Evolutionary conservation across 2,329 filamentous ascomycete genomes (phyloP), one percentile per base, ranked within the genome.

Genomic region (Xylaria sp.): DNA sequence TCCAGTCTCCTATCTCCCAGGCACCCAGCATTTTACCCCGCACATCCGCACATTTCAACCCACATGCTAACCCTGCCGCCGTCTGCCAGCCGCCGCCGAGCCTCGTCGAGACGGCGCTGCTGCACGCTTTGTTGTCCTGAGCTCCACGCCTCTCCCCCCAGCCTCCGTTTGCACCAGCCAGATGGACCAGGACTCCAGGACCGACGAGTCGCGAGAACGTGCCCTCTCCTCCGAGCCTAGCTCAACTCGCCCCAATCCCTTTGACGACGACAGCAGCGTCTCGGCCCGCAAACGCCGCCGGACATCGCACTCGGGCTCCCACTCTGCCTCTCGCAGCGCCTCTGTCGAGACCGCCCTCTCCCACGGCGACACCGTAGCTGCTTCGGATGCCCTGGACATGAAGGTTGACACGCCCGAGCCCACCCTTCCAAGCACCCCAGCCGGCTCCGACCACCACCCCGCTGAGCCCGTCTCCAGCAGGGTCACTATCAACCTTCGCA

Each of bases 201-300:
- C 83, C 72, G 80, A 82, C 77, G 85, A 87, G 80, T 82, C 82
- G 79, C 84, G 82, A 84, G 86, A 88, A 82, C 86, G 86, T 80
- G 85, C 86, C 77, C 83, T 84, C 80, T 90, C 88, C 76, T 86
- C 86, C 80, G 89, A 91, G 82, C 86, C 87, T 79, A 85, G 85
- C 79, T 87, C 88, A 75, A 88, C 86, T 74, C 86, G 89, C 71
- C 87, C 87, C 62, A 90, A 91, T 72, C 89, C 89, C 49, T 91
- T 90, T 78, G 85, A 89, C 80, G 88, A 90, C 77, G 86, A 65
- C n/a, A 68, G 65, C 36, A 70, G 88, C 72, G 76, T 80, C 56
- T 83, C 85, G 51, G 84, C 88, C 65, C 84, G 89, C 72, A 91
- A 91, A 79, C 87, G 89, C 62, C 88, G 87, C 71, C 86, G 89